phyloP scores from a whole-genome alignment of 1,139 yeast genomes.

The Yamadazyma diospyri region DNA sequence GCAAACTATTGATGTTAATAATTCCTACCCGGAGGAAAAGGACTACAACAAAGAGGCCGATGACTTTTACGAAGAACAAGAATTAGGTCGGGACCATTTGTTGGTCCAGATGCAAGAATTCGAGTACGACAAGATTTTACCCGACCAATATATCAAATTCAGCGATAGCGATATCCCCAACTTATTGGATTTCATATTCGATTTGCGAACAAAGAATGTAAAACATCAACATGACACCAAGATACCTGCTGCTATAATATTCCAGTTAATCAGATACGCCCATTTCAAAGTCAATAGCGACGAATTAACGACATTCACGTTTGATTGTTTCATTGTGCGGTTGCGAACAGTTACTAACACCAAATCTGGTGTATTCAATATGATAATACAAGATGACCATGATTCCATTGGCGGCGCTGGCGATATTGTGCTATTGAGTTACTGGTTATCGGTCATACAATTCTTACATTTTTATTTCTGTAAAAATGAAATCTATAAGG shows the following conservation, averaged over 20 bases:
- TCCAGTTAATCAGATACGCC: constrained; percentile 65
- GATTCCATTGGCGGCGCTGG: constrained; percentile 40
- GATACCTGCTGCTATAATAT: constrained; percentile 64
- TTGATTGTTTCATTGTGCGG: constrained; percentile 59
- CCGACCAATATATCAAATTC: constrained; percentile 52
- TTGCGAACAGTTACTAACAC: constrained; percentile 58
- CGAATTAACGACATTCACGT: constrained; percentile 53
- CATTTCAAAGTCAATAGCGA: constrained; percentile 51
- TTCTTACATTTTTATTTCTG: constrained; percentile 62
- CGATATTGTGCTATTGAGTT: constrained; percentile 66
- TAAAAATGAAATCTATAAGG: constrained; percentile 51
- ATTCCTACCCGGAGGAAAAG: constrained; percentile 14
- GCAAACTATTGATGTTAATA: constrained; percentile 40
- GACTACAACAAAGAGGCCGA: constrained; percentile 18
- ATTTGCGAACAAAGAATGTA: constrained; percentile 28
- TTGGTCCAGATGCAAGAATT: constrained; percentile 34
- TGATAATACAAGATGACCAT: constrained; percentile 30
- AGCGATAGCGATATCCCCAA: constrained; percentile 66
- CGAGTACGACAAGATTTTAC: constrained; percentile 44
- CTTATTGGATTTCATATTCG: constrained; percentile 53
- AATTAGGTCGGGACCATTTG: constrained; percentile 27
- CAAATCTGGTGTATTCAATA: constrained; percentile 55
- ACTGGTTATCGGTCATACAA: constrained; percentile 69
- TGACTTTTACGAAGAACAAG: constrained; percentile 28
- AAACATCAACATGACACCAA: constrained; percentile 52